These are phyloP conservation scores for Tylopilus rubrobrunneus DNA, from an alignment of 768 basidiomycete genomes.

Conservation along the genomic window DNA sequence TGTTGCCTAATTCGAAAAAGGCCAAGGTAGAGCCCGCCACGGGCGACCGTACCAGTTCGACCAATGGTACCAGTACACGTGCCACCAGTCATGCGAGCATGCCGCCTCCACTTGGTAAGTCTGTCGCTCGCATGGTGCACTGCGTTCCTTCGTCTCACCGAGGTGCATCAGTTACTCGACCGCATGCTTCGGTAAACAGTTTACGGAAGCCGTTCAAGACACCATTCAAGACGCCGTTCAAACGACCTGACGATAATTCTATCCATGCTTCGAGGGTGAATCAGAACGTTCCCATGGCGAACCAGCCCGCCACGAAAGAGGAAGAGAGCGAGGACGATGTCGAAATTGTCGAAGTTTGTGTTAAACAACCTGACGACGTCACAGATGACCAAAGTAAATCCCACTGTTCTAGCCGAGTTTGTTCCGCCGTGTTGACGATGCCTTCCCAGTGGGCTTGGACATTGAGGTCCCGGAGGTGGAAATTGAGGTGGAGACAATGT, in stretches of 20 bases:
- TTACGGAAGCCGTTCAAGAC: slow-evolving; percentile 55
- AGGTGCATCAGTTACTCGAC: slow-evolving; percentile 41
- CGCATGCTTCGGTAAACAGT: slow-evolving; percentile 37
- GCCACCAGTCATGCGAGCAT: neutral
- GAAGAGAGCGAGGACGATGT: slow-evolving; percentile 4
- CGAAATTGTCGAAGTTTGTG: slow-evolving; percentile 10
- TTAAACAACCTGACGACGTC: neutral
- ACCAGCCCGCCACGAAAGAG: neutral
- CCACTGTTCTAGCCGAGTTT: too few species aligned
- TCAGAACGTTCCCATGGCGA: neutral
- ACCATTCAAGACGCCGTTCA: slow-evolving; percentile 36
- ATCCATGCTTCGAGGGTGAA: neutral
- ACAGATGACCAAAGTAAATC: neutral
- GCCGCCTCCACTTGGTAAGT: slow-evolving; percentile 24
- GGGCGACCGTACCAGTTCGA: neutral
- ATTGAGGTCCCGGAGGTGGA: slow-evolving; percentile 27
- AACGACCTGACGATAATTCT: slow-evolving; percentile 44
- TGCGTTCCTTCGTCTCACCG: neutral
- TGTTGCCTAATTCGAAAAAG: slow-evolving; percentile 18
- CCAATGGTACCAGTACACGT: neutral
- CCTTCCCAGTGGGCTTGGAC: slow-evolving; percentile 5
- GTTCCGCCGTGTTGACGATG: neutral
- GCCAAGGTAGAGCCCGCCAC: slow-evolving; percentile 12
- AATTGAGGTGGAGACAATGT: slow-evolving; percentile 39
- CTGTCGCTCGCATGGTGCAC: neutral